Percentiles rank a stretch among this genome's conserved stretches.
phyloP scores from a whole-genome alignment of 164 flowering plant species.

The Cinnamomum micranthum region DNA sequence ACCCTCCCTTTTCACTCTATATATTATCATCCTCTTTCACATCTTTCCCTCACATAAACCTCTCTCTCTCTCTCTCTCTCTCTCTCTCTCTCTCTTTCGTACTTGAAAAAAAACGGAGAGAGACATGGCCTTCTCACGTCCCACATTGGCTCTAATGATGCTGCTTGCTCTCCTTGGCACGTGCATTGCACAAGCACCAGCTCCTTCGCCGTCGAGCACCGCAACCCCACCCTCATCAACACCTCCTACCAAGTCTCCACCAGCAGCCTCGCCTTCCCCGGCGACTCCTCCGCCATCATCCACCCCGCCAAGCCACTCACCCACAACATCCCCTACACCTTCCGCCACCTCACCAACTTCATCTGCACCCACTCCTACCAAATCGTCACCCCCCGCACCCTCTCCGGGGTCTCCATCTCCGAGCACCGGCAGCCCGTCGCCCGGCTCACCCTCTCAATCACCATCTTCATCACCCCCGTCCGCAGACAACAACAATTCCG shows the following conservation, averaged over 20 bases:
- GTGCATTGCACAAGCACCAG: constrained; percentile 19
- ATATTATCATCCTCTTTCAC: constrained; percentile 4
- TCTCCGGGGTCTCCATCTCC: not conserved
- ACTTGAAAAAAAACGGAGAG: not conserved
- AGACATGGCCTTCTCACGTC: constrained; percentile 35
- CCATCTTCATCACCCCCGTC: not conserved
- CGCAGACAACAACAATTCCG: not conserved
- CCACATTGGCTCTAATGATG: constrained; percentile 25
- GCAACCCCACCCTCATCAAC: constrained; percentile 12
- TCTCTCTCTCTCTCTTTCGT: constrained; percentile 6
- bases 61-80: not conserved
- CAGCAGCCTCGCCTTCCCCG: constrained; percentile 12
- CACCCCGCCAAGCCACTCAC: constrained; percentile 7
- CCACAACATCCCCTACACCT: constrained; percentile 10
- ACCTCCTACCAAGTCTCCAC: not conserved
- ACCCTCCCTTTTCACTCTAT: constrained; percentile 2
- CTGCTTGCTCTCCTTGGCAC: constrained; percentile 20
- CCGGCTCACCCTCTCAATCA: not conserved
- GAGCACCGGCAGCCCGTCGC: not conserved
- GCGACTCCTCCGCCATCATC: constrained; percentile 9
- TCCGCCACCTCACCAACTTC: constrained; percentile 6
- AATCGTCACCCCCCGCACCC: not conserved
- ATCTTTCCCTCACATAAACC: not conserved
- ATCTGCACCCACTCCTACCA: not conserved
- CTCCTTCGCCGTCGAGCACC: not conserved